phyloP scores from a whole-genome alignment of 306 rosid genomes.

The Gynostemma pentaphyllum region DNA sequence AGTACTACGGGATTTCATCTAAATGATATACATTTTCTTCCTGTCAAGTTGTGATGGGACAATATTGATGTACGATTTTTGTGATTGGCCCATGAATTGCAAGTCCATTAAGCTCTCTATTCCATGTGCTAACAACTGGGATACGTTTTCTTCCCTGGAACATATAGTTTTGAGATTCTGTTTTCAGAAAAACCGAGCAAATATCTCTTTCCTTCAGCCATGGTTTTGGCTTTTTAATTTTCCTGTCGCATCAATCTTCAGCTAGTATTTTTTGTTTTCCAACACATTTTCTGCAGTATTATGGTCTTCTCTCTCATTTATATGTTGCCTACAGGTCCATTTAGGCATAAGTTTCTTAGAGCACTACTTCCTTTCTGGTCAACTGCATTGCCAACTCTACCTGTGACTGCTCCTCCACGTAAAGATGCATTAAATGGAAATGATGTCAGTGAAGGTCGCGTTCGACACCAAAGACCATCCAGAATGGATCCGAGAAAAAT shows the following conservation, averaged over 20 bases:
- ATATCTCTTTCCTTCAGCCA: background rate
- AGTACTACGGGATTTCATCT: background rate
- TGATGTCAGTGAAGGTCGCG: conserved; percentile 68
- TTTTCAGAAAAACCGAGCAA: background rate
- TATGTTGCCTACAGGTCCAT: conserved; percentile 49
- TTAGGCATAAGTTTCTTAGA: conserved; percentile 80
- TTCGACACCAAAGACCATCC: conserved; percentile 71
- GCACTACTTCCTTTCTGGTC: conserved; percentile 98
- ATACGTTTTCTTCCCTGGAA: background rate
- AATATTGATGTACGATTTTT: background rate
- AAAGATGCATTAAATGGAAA: conserved; percentile 50
- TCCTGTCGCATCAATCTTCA: background rate
- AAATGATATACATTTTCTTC: background rate
- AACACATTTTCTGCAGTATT: background rate
- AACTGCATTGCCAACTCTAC: conserved; percentile 80
- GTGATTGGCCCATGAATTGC: background rate
- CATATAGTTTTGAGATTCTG: background rate
- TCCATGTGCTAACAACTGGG: background rate
- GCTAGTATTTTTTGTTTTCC: background rate
- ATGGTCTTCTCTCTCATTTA: background rate
- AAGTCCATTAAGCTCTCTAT: background rate
- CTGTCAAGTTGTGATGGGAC: background rate
- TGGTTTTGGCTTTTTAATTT: background rate
- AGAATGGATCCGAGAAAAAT: conserved; percentile 97
- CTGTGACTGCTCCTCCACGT: conserved; percentile 74